phyloP scores from a whole-genome alignment of 208 protist genomes.

The Porcisia hertigi region DNA sequence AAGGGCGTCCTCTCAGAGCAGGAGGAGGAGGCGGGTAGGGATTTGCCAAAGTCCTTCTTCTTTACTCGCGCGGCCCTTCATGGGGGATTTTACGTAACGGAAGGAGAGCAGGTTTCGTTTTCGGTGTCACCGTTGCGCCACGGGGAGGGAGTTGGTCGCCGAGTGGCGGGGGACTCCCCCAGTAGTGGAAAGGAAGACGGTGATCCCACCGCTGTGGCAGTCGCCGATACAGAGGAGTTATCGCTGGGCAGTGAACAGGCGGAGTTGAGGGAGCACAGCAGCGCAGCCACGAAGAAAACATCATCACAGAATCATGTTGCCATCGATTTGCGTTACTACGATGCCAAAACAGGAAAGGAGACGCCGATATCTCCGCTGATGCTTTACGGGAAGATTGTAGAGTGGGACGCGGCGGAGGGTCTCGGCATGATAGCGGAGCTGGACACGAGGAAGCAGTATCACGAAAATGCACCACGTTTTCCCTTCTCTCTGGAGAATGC shows the following conservation, averaged over 20 bases:
- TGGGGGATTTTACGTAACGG: conserved; percentile 73
- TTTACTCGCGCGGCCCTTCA: conserved; percentile 57
- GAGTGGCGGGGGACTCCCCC: background rate
- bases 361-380: conserved; percentile 42
- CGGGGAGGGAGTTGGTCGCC: background rate
- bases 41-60: conserved; percentile 45
- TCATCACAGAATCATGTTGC: conserved; percentile 31
- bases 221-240: background rate
- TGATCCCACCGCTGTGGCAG: background rate
- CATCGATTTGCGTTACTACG: conserved; percentile 43
- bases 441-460: conserved; percentile 47
- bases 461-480: conserved; percentile 65
- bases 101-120: conserved; percentile 79
- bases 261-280: background rate
- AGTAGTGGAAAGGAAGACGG: background rate
- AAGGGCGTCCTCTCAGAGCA: background rate
- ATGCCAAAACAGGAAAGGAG: conserved; percentile 43
- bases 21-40: background rate
- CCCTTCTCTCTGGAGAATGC: conserved; percentile 46
- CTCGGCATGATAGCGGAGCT: conserved; percentile 67
- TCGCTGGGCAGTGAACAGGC: background rate
- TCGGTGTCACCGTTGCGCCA: background rate
- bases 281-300: background rate
- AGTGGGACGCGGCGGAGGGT: conserved; percentile 52
- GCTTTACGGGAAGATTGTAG: conserved; percentile 52